These are phyloP conservation scores for Phlyctochytrium bullatum DNA, from an alignment of 192 early-diverging fungal species.

Conservation along the genomic window DNA sequence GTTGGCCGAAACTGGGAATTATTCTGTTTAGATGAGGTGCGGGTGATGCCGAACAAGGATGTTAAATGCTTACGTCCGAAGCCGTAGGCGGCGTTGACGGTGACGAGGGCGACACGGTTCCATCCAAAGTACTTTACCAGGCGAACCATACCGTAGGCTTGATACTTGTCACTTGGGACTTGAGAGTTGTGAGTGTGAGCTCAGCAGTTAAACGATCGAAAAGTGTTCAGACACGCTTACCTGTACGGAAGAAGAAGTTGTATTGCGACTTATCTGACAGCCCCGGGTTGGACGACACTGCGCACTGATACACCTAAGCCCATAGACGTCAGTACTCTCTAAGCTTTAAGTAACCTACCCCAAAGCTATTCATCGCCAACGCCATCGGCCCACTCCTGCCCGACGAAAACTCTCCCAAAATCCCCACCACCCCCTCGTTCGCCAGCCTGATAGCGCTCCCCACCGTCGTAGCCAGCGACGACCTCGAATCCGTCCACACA, in stretches of 20 bases:
- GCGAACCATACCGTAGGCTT: not conserved
- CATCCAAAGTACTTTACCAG: not conserved
- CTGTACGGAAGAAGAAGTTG: not conserved
- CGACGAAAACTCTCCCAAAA: not conserved
- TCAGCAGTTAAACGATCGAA: not conserved
- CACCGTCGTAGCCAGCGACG: not conserved
- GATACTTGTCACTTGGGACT: not conserved
- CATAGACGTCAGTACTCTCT: not conserved
- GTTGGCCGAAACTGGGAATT: not conserved
- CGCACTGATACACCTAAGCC: not conserved
- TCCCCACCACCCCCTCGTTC: not conserved
- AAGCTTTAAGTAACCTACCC: too few relatives aligned
- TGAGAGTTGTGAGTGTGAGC: not conserved
- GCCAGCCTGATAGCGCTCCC: not conserved
- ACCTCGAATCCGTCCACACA: not conserved
- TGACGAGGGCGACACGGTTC: not conserved
- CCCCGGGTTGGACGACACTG: not conserved
- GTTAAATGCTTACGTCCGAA: not conserved
- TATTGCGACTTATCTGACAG: not conserved
- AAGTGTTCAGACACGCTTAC: not conserved
- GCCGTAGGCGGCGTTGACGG: constrained; percentile 1
- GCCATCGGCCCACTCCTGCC: not conserved
- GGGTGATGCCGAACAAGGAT: not conserved
- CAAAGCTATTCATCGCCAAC: not conserved
- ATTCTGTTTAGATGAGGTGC: not conserved